phyloP scores from a whole-genome alignment of 2,329 filamentous ascomycete genomes.

The Aspergillus tamarii region DNA sequence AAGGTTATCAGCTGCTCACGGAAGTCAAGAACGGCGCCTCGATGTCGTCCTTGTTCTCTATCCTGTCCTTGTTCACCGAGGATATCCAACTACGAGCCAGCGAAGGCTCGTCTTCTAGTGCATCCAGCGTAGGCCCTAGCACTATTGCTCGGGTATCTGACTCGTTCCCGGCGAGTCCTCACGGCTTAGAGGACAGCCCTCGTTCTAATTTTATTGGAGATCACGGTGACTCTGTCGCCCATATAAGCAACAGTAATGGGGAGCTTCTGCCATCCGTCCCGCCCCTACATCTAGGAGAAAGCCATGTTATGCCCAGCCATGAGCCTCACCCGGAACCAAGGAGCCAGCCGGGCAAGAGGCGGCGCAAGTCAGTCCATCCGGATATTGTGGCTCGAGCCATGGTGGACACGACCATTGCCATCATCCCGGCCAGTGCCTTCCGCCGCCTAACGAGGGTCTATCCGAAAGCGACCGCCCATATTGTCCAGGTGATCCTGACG shows the following conservation, averaged over 20 bases:
- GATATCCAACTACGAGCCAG: constrained; percentile 79
- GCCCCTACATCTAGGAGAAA: constrained; percentile 70
- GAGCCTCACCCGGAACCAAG: constrained; percentile 26
- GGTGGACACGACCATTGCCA: constrained; percentile 95
- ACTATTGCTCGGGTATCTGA: constrained; percentile 36
- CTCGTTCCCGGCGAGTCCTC: constrained; percentile 45
- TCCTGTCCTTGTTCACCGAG: constrained; percentile 95
- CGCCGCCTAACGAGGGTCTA: constrained; percentile 89
- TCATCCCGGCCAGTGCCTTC: constrained; percentile 96
- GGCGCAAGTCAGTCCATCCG: constrained; percentile 78
- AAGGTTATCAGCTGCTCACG: constrained; percentile 91
- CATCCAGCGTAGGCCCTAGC: constrained; percentile 36
- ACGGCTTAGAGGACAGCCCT: constrained; percentile 32
- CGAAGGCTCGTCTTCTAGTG: constrained; percentile 53
- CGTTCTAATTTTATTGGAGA: constrained; percentile 26
- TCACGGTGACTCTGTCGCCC: constrained; percentile 21
- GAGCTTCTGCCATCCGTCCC: constrained; percentile 66
- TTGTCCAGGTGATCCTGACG: constrained; percentile 95
- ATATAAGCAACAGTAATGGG: constrained; percentile 26
- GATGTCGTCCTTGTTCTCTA: constrained; percentile 98
- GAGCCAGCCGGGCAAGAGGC: constrained; percentile 35
- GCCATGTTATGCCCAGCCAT: constrained; percentile 30
- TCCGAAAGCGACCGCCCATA: constrained; percentile 93
- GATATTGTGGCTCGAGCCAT: constrained; percentile 96
- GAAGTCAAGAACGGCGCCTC: constrained; percentile 97